Base-by-base conservation (phyloP, 495 filamentous ascomycete species). In the Sphaerosporella brunnea region DNA sequence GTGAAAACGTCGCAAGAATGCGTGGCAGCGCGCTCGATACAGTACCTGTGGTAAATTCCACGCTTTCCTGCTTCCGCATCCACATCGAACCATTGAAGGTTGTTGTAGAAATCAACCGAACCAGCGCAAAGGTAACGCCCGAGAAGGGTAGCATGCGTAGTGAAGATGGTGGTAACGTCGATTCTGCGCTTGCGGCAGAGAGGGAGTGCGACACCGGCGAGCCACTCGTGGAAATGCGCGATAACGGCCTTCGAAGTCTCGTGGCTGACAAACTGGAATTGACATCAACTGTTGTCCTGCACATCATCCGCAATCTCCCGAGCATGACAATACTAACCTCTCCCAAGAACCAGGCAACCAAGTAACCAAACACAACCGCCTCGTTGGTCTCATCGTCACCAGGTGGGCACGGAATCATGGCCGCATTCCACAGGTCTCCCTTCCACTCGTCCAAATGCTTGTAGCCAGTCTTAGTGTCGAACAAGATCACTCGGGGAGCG, bases 21-120 rank as follows among this genome's bases (percentile, higher is more conserved):
- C 5, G 90, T 77, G 15, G 90, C 83, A 11, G 81, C 88, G 41
- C 90, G 79, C 65, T 97, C 90, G 59, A 97, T 92, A 67, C 90
- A 97, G 69, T 96, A 97, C 23, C 90, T 73, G 67, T 97, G 90
- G 67, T 97, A 97, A 63, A 97, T 97, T 32, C 90, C 90, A 51
- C 90, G 83, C 69, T 94, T 95, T 26, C 90, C 90, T 30, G 90
- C 90, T 63, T 97, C 92, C 2, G 85, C 79, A 62, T 97, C 90
- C 18, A 93, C 84, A 61, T 97, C 88, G 59, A 97, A 97, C 66
- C 78, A 79, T 63, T 95, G 90, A 16, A 97, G 79, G 62, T 96
- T 94, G 69, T 97, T 97, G 70, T 97, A 97, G 64, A 97, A 97
- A 63, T 97, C 90, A 23, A 96, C 90, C 2, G 84, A 93, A 25